Base-by-base conservation (phyloP, 805 yeast species). In the Pichia manshurica region DNA sequence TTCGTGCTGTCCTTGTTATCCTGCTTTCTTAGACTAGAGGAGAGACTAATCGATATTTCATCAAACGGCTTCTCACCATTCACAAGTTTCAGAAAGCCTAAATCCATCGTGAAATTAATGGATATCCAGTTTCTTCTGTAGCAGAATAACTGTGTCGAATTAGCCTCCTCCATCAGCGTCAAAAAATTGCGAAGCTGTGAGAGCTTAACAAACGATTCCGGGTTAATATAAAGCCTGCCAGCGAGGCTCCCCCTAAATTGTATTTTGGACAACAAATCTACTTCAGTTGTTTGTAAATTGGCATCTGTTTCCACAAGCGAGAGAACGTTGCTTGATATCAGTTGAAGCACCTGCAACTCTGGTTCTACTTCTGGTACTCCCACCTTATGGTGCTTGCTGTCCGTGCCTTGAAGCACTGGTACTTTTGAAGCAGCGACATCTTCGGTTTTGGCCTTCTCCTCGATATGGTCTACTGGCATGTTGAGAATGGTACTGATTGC, bases 121-220 rank as follows among this genome's bases (percentile, higher is more conserved):
- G 29, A 25, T 2, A 49, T 37, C 13, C 46, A 49, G 35, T 51
- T 51, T 39, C 53, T 44, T 39, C 53, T 22, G 36, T 51, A 51
- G 37, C 52, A 51, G 15, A 45, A 40, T 5, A 51, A 22, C 17
- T 45, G 51, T 2, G 17, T 16, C 5, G 48, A 23, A 20, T 31
- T 15, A 10, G 13, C 20, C 13, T 16, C 22, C 16, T 36, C 20
- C 22, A 9, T 12, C 22, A 22, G 13, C 12, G 15, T 12, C 20
- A 20, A 6, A 12, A 16, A 5, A 12, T 36, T 19, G 13, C 9
- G 34, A 5, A 25, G 19, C 19, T 39, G 20, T 16, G 42, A 23
- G 3, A 39, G 12, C 3, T 35, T 15, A 3, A 29, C 28, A 4
- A 51, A 29, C 7, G 49, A 21, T 19, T 48, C 49, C 1, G 49